Evolutionary conservation across 2,329 filamentous ascomycete species (phyloP), one percentile per base, ranked within the genome.

Genomic region (Cladosporium sp.): DNA sequence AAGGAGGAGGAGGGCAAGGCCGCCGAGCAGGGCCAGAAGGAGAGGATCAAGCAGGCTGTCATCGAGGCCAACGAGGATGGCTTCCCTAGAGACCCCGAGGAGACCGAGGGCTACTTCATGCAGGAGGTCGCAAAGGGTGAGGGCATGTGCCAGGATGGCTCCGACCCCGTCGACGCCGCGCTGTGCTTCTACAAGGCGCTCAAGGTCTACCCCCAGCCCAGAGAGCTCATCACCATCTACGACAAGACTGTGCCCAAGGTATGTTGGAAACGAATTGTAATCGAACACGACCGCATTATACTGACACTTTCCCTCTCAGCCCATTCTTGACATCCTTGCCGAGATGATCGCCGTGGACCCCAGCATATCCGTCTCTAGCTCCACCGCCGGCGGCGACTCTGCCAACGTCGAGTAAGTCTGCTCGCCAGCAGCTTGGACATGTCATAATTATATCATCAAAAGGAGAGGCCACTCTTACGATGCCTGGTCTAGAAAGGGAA

Each of bases 231-330:
- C 78, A 87, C 87, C 75, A 97, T 99, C 79, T 99, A 99, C 81
- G 95, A 99, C 80, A 97, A 96, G 87, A 98, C 95, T 34, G 93
- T 98, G 54, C 90, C 94, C 73, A 97, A 97, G 91, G 93, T 92
- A 79, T 67, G 77, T 65, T 25, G n/a, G 25, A 54, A 28, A 36
- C 14, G 25, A 21, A 30, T 25, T 1, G 2, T 14, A 21, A 23
- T 5, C 8, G n/a, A 5, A 14, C 18, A 30, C 3, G 3, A 14
- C 11, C 26, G 18, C 28, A 5, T 34, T 39, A 11, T n/a, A 25
- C 70, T 73, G 62, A 72, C 62, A 46, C 71, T 59, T 58, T 48
- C 21, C 39, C 64, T 64, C 21, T 39, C 70, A 95, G 91, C 89
- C 93, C 68, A 91, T 98, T 74, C 89, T 99, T 73, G 94, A 99